Conservation (phyloP, 2,329 filamentous ascomycete species). For the Stagonosporopsis rhizophila region DNA sequence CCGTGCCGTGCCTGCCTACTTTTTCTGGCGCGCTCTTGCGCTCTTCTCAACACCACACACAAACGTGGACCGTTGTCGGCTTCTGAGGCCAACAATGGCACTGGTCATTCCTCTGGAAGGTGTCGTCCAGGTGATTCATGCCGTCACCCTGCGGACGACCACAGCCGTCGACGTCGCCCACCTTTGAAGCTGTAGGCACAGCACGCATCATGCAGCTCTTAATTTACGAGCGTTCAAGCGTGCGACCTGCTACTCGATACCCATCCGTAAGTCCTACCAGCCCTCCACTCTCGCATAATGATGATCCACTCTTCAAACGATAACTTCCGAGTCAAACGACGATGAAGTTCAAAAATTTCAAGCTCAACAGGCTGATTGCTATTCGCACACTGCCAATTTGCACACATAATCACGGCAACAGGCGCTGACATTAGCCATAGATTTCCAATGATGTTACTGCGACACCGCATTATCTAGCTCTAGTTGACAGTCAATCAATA, state of each 20-base stretch:
- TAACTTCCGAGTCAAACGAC: conserved; percentile 47
- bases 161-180: too few species aligned
- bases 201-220: neutral
- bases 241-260: neutral
- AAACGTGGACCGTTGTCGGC: too few species aligned
- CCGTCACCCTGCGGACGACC: neutral
- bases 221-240: conserved; percentile 2
- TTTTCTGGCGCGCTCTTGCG: conserved; percentile 17
- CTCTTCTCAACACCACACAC: conserved; percentile 3
- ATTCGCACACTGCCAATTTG: conserved; percentile 5
- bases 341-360: conserved; percentile 54
- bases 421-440: conserved; percentile 26
- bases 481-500: conserved; percentile 22
- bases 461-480: conserved; percentile 15
- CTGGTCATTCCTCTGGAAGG: too few species aligned
- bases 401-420: neutral
- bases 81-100: too few species aligned
- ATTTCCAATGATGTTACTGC: neutral
- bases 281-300: conserved; percentile 24
- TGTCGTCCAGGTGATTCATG: too few species aligned
- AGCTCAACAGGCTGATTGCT: conserved; percentile 63
- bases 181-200: neutral
- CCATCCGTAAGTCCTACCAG: conserved; percentile 4
- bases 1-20: conserved; percentile 27
- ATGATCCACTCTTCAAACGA: conserved; percentile 43